Evolutionary conservation across 1,284 basidiomycete genomes (phyloP).

Genomic region (Trichosporon faecale): DNA sequence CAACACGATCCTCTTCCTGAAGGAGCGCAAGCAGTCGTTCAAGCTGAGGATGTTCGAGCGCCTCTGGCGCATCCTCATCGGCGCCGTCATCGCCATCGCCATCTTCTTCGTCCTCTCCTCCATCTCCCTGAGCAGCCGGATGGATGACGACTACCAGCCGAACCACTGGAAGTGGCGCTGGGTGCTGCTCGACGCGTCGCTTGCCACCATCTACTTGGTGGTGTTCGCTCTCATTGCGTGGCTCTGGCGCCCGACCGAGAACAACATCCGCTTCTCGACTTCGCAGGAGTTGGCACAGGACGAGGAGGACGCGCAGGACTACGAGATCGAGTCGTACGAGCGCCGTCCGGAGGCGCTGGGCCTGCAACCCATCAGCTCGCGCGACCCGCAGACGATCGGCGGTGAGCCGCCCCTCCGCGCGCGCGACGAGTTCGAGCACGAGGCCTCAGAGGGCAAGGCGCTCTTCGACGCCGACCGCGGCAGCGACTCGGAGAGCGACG

Average conservation of each 20-base stretch:
- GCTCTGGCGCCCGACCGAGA: constrained; percentile 88
- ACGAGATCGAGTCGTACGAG: constrained; percentile 75
- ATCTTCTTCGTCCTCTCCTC: constrained; percentile 91
- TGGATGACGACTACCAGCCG: constrained; percentile 89
- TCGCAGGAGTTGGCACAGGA: constrained; percentile 61
- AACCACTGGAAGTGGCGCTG: constrained; percentile 91
- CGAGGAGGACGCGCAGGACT: constrained; percentile 88
- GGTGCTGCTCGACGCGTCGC: constrained; percentile 96
- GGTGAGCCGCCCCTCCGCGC: constrained; percentile 13
- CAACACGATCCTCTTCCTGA: constrained; percentile 79
- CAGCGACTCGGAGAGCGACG: constrained; percentile 34
- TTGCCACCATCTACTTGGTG: constrained; percentile 75
- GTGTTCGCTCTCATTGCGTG: constrained; percentile 80
- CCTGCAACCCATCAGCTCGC: constrained; percentile 14
- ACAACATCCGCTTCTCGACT: constrained; percentile 76
- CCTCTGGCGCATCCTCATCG: constrained; percentile 82
- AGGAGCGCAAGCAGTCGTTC: constrained; percentile 76
- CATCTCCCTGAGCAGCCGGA: constrained; percentile 81
- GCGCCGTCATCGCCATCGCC: constrained; percentile 75
- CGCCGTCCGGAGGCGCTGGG: constrained; percentile 9
- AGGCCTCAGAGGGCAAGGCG: constrained; percentile 65
- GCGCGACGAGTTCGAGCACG: constrained; percentile 27
- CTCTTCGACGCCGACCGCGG: constrained; percentile 82
- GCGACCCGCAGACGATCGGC: background rate
- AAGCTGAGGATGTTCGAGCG: constrained; percentile 82